A percentile compares a stretch with the other conserved stretches of the same genome.
Evolutionary conservation across 176 grass and related monocot genomes (phyloP).

Genomic region (Puya raimondii): DNA sequence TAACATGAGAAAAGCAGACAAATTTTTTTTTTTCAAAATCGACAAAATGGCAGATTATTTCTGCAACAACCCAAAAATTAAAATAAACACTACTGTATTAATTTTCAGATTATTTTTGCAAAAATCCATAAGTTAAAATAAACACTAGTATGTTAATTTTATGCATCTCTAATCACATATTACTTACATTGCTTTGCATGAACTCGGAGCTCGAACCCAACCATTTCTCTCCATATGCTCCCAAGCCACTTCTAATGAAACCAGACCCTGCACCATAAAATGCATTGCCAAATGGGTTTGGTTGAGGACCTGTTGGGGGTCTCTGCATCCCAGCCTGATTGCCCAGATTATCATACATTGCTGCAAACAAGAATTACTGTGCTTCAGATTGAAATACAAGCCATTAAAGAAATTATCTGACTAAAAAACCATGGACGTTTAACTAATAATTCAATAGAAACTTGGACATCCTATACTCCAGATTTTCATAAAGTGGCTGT

Average conservation of each 20-base stretch:
- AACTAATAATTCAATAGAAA: too few species aligned
- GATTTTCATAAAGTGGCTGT: too few species aligned
- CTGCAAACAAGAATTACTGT: constrained; percentile 25
- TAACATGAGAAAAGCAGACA: not conserved
- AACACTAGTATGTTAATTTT: too few species aligned
- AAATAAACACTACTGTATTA: too few species aligned
- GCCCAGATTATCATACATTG: constrained; percentile 55
- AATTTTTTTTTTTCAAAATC: too few species aligned
- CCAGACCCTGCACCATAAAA: constrained; percentile 66
- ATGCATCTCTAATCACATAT: not conserved
- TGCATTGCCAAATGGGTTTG: constrained; percentile 55
- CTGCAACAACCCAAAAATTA: too few species aligned
- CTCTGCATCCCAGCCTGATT: constrained; percentile 46
- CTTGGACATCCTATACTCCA: too few species aligned
- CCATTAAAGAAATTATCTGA: too few species aligned
- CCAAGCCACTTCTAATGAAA: constrained; percentile 51
- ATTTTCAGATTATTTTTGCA: too few species aligned
- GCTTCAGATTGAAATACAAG: not conserved
- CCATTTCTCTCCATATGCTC: constrained; percentile 61
- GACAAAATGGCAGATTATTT: too few species aligned
- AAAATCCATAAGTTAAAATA: too few species aligned
- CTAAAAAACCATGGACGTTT: too few species aligned
- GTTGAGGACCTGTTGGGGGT: constrained; percentile 33
- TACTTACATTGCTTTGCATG: constrained; percentile 85
- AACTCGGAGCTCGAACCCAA: constrained; percentile 87